These are phyloP conservation scores for Ormosia semicastrata DNA, from an alignment of 306 rosid genomes.

Conservation along the genomic window DNA sequence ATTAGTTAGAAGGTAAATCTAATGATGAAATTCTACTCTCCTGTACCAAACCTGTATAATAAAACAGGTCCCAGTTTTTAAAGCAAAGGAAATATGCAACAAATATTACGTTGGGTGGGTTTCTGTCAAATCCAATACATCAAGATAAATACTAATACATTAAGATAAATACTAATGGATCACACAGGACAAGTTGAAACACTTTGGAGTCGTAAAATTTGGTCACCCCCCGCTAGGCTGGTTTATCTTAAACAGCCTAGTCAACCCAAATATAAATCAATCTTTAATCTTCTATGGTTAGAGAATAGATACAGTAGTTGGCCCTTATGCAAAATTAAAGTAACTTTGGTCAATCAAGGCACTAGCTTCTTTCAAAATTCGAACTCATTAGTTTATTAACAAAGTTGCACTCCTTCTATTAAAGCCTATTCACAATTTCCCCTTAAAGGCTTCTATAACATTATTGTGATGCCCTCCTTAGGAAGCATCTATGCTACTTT, in stretches of 20 bases:
- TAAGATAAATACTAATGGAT: neutral
- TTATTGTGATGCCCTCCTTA: slow-evolving; percentile 7
- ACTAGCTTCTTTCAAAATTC: slow-evolving; percentile 22
- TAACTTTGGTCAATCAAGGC: slow-evolving; percentile 29
- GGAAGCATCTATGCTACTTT: slow-evolving; percentile 26
- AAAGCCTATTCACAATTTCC: slow-evolving; percentile 2
- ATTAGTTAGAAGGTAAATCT: slow-evolving; percentile 24
- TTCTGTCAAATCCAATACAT: slow-evolving; percentile 22
- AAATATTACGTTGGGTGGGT: slow-evolving; percentile 25
- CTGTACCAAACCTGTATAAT: slow-evolving; percentile 21
- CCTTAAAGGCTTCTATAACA: slow-evolving; percentile 1
- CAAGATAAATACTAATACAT: slow-evolving; percentile 17
- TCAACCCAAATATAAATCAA: slow-evolving; percentile 2
- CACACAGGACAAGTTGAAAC: slow-evolving; percentile 8
- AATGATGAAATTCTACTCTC: slow-evolving; percentile 2
- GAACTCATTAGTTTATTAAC: slow-evolving; percentile 8
- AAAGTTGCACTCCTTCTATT: neutral
- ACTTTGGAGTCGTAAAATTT: slow-evolving; percentile 9
- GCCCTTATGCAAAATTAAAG: neutral
- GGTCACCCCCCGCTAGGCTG: slow-evolving; percentile 33
- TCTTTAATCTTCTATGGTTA: slow-evolving; percentile 4
- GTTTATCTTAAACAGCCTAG: neutral
- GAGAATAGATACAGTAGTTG: slow-evolving; percentile 27
- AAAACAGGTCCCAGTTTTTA: slow-evolving; percentile 15
- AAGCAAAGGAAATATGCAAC: slow-evolving; percentile 30